Conservation (phyloP, 345 rosid species). For the Aethionema arabicum region DNA sequence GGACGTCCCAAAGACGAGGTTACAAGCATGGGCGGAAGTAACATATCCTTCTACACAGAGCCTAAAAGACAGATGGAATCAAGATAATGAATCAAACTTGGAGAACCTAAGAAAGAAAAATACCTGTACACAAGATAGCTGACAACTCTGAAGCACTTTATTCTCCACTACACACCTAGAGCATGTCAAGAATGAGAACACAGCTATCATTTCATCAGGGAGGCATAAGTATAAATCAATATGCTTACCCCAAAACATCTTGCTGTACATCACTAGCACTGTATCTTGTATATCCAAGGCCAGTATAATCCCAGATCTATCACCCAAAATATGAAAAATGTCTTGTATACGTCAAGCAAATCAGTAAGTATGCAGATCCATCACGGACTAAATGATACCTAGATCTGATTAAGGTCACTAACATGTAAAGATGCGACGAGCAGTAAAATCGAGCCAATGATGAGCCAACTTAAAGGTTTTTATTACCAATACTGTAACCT, state of each 20-base stretch:
- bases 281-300: slow-evolving; percentile 81
- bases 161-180: slow-evolving; percentile 95
- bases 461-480: slow-evolving; percentile 1
- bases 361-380: not conserved
- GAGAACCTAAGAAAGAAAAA: slow-evolving; percentile 7
- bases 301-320: slow-evolving; percentile 98
- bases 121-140: slow-evolving; percentile 74
- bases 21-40: slow-evolving; percentile 15
- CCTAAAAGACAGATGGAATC: slow-evolving; percentile 6
- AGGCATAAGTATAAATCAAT: slow-evolving; percentile 7
- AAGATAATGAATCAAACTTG: slow-evolving; percentile 11
- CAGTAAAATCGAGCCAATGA: not conserved
- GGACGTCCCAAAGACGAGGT: not conserved
- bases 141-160: slow-evolving; percentile 82
- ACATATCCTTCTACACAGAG: slow-evolving; percentile 1
- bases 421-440: slow-evolving; percentile 3
- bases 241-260: slow-evolving; percentile 72
- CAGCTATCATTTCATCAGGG: slow-evolving; percentile 7
- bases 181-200: slow-evolving; percentile 28
- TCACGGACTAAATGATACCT: not conserved
- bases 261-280: slow-evolving; percentile 73
- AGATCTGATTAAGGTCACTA: slow-evolving; percentile 6
- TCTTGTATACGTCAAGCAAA: slow-evolving; percentile 1
- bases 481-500: slow-evolving; percentile 1
- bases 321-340: slow-evolving; percentile 18